Percentiles rank a stretch among this genome's conserved stretches.
Conservation (phyloP, 306 rosid species). For the Rosa lucieae region DNA sequence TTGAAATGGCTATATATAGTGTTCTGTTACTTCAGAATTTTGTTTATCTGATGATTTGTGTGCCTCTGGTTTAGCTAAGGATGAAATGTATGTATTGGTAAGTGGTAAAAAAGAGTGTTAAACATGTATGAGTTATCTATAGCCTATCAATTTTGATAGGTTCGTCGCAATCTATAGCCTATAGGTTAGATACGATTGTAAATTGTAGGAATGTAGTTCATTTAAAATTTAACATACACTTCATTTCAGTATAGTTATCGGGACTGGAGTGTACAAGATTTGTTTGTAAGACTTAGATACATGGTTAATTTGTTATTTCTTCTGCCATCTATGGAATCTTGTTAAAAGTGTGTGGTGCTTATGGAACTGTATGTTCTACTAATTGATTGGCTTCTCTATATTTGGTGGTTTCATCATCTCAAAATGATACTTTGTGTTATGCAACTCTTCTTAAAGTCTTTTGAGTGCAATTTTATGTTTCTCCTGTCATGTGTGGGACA, state of each 20-base stretch:
- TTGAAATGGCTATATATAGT: background rate
- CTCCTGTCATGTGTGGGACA: background rate
- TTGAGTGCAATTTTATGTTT: background rate
- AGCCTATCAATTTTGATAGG: background rate
- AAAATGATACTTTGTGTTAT: background rate
- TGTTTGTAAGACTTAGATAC: background rate
- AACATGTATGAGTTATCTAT: background rate
- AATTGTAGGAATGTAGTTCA: background rate
- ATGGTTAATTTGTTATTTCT: background rate
- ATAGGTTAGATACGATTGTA: background rate
- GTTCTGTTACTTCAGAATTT: background rate
- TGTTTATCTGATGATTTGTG: no score
- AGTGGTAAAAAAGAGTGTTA: no score
- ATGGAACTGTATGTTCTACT: background rate
- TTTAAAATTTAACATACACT: background rate
- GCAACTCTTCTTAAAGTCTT: background rate
- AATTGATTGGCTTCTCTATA: background rate
- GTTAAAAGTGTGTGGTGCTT: background rate
- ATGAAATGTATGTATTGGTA: background rate
- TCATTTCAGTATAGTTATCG: background rate
- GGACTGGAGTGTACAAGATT: background rate
- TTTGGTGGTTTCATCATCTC: constrained; percentile 3
- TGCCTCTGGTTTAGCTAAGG: no score
- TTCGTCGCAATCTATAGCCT: background rate
- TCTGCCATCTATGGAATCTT: background rate